phyloP scores from a whole-genome alignment of 768 basidiomycete genomes.

The Xerocomellus chrysenteron region DNA sequence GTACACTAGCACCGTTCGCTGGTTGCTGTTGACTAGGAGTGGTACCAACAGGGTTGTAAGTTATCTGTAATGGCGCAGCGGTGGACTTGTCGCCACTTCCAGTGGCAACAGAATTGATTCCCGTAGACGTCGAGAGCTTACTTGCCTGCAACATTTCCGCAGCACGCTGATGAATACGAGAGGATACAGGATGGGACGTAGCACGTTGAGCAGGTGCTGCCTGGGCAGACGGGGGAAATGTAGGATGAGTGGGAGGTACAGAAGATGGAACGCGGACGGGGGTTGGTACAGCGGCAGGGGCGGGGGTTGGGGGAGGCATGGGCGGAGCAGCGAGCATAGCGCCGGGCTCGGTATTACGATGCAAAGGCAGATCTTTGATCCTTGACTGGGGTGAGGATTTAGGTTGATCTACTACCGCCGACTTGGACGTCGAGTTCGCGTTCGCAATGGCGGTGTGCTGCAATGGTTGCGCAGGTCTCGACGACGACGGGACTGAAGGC shows the following conservation, averaged over 20 bases:
- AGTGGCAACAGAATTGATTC: not conserved
- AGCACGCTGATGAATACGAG: conserved; percentile 27
- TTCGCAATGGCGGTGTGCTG: conserved; percentile 5
- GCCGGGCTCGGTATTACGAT: conserved; percentile 12
- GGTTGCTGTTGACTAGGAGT: conserved; percentile 11
- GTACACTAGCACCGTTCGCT: conserved; percentile 3
- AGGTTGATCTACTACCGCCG: conserved; percentile 8
- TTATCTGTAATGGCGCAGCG: conserved; percentile 5
- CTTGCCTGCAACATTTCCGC: conserved; percentile 22
- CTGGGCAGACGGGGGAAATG: conserved; percentile 7
- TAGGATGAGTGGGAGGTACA: conserved; percentile 23
- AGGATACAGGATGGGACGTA: conserved; percentile 11
- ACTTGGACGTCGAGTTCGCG: conserved; percentile 2
- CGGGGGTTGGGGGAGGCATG: conserved; percentile 22
- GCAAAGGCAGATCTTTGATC: conserved; percentile 15
- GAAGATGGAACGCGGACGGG: conserved; percentile 21
- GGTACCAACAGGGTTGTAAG: not conserved
- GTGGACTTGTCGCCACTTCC: conserved; percentile 9
- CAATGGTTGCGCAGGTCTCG: conserved; percentile 8
- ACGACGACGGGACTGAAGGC: conserved; percentile 4
- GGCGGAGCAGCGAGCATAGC: conserved; percentile 6
- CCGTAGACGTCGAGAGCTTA: conserved; percentile 12
- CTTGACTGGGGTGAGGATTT: conserved; percentile 24
- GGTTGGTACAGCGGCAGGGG: not conserved
- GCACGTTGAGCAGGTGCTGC: conserved; percentile 19